Evolutionary conservation across 2,329 filamentous ascomycete genomes (phyloP).

Genomic region (Shiraia bambusicola): DNA sequence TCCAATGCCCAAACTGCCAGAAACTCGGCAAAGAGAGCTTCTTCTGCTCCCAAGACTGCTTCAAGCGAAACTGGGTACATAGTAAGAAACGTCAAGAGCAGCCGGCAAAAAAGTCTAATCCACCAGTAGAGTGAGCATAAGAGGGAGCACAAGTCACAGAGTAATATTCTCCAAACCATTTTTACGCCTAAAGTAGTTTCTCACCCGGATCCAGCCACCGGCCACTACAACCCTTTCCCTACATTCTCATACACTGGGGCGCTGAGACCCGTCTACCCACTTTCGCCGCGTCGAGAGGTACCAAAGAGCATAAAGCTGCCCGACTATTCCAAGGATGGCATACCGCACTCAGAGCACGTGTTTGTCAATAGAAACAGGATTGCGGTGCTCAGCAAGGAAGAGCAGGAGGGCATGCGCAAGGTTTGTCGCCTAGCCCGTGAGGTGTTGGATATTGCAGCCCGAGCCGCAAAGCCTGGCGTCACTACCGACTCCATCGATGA

Average conservation of each 20-base stretch:
- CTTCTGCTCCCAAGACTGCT: constrained; percentile 98
- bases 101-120: constrained; percentile 24
- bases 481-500: constrained; percentile 96
- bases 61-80: constrained; percentile 95
- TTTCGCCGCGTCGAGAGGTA: constrained; percentile 52
- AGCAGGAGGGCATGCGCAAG: constrained; percentile 87
- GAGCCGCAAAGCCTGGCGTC: constrained; percentile 81
- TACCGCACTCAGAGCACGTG: constrained; percentile 65
- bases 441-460: constrained; percentile 87
- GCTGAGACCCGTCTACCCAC: constrained; percentile 76
- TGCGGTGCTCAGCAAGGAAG: constrained; percentile 75
- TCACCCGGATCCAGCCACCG: constrained; percentile 89
- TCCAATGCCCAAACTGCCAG: constrained; percentile 94
- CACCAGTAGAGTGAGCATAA: constrained; percentile 74
- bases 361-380: constrained; percentile 77
- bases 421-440: constrained; percentile 85
- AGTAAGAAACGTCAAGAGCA: constrained; percentile 15
- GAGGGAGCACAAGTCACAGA: constrained; percentile 76
- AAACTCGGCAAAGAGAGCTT: constrained; percentile 88
- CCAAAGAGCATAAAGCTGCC: constrained; percentile 80
- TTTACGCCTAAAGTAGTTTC: constrained; percentile 79
- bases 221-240: constrained; percentile 89
- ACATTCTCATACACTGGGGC: constrained; percentile 79
- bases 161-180: constrained; percentile 71
- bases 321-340: constrained; percentile 85